These are phyloP conservation scores for Puccinia horiana DNA, from an alignment of 1,284 basidiomycete species.

Conservation along the genomic window DNA sequence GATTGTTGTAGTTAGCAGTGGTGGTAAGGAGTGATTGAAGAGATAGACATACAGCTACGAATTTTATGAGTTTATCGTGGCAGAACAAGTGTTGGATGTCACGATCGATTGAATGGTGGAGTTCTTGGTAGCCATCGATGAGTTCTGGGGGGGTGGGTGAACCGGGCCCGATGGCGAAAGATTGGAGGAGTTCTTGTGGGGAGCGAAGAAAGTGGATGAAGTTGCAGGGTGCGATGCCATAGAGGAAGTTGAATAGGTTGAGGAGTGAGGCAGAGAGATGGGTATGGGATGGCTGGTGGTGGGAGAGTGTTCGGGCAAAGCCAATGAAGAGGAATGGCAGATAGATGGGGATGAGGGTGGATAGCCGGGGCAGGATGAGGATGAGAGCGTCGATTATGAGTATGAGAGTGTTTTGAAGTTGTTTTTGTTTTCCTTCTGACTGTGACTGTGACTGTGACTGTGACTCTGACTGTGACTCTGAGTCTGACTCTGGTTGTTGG, in stretches of 20 bases:
- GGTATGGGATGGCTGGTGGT: neutral
- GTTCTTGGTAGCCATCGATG: neutral
- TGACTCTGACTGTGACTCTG: too few species aligned
- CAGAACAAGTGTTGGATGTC: neutral
- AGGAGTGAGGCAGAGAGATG: neutral
- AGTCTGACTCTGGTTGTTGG: neutral
- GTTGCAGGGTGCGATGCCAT: constrained; percentile 35
- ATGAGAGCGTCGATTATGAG: constrained; percentile 19
- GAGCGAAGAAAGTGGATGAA: constrained; percentile 11
- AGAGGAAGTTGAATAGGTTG: constrained; percentile 1
- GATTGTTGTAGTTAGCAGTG: too few species aligned
- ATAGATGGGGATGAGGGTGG: neutral
- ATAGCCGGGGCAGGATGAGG: constrained; percentile 26
- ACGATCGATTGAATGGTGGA: neutral
- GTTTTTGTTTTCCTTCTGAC: neutral
- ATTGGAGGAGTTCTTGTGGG: neutral
- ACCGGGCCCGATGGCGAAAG: neutral
- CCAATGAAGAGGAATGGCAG: constrained; percentile 17
- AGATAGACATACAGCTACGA: neutral
- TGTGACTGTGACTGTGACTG: too few species aligned
- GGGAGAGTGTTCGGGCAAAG: neutral
- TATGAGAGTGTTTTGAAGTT: neutral
- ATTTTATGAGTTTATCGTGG: neutral
- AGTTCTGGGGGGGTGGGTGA: neutral
- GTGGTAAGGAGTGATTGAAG: neutral